Evolutionary conservation across 495 filamentous ascomycete species (phyloP).

Genomic region (Aspergillus sparsus): DNA sequence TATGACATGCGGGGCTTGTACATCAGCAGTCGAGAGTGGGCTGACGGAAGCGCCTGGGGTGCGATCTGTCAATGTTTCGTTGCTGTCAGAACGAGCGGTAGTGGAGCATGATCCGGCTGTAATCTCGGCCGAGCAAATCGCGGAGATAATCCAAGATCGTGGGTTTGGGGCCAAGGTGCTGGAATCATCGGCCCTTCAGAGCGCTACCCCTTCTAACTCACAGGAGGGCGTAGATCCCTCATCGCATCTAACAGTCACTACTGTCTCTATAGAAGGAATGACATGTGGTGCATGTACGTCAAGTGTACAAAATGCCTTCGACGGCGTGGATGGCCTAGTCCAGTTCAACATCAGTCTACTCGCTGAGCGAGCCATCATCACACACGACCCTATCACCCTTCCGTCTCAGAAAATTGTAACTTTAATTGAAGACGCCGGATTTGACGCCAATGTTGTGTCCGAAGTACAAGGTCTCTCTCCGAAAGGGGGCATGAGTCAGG

Average conservation of each 20-base stretch:
- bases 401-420: slow-evolving; percentile 67
- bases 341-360: slow-evolving; percentile 93
- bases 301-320: slow-evolving; percentile 82
- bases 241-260: slow-evolving; percentile 62
- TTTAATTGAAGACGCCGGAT: slow-evolving; percentile 72
- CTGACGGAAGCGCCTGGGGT: slow-evolving; percentile 74
- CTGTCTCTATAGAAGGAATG: slow-evolving; percentile 88
- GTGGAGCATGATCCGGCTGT: slow-evolving; percentile 75
- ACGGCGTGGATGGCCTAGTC: slow-evolving; percentile 70
- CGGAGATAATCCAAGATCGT: slow-evolving; percentile 86
- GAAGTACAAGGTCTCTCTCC: slow-evolving; percentile 37
- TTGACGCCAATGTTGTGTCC: slow-evolving; percentile 75
- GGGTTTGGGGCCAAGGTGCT: slow-evolving; percentile 90
- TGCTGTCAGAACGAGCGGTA: slow-evolving; percentile 68
- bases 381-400: slow-evolving; percentile 75
- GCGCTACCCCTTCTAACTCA: slow-evolving; percentile 15
- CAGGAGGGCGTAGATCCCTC: slow-evolving; percentile 41
- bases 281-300: slow-evolving; percentile 96
- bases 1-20: slow-evolving; percentile 97
- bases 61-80: slow-evolving; percentile 80
- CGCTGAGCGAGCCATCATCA: slow-evolving; percentile 85
- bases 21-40: slow-evolving; percentile 81
- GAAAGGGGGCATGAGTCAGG: slow-evolving; percentile 41
- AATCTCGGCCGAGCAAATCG: slow-evolving; percentile 67
- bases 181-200: slow-evolving; percentile 37